phyloP scores from a whole-genome alignment of 371 early-diverging fungal genomes.

The Mucor irregularis region DNA sequence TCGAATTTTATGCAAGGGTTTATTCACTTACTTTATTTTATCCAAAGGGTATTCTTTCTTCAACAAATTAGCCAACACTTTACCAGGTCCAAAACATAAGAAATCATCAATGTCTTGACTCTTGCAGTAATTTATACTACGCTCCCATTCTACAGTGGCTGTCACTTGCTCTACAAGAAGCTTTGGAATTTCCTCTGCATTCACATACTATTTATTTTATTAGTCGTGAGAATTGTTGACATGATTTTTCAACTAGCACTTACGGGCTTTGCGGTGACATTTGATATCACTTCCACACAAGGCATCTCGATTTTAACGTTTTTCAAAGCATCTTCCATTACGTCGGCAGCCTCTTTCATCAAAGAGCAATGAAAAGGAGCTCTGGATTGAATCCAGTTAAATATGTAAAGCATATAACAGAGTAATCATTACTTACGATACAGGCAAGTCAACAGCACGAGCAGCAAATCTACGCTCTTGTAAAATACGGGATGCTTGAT shows the following conservation, averaged over 20 bases:
- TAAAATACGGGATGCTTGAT: conserved; percentile 77
- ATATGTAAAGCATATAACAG: neutral
- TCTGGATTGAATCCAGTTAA: conserved; percentile 18
- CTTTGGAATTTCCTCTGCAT: conserved; percentile 64
- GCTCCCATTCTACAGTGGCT: conserved; percentile 88
- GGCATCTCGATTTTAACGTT: conserved; percentile 64
- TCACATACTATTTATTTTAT: conserved; percentile 26
- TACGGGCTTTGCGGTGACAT: conserved; percentile 89
- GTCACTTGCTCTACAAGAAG: conserved; percentile 80
- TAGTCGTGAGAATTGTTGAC: neutral
- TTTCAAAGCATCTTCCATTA: conserved; percentile 71
- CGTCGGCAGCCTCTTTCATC: conserved; percentile 84
- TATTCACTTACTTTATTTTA: conserved; percentile 49
- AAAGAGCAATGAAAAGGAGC: conserved; percentile 95
- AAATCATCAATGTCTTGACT: conserved; percentile 78
- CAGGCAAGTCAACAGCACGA: conserved; percentile 86
- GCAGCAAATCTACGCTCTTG: conserved; percentile 81
- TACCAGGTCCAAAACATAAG: conserved; percentile 85
- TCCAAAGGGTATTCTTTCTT: conserved; percentile 88
- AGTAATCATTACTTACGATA: conserved; percentile 62
- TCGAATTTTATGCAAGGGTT: neutral
- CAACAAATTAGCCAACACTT: conserved; percentile 85
- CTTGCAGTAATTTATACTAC: conserved; percentile 79
- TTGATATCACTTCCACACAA: conserved; percentile 83
- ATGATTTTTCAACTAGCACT: conserved; percentile 14